Conservation (phyloP, 2,329 filamentous ascomycete species). For the Paecilomyces sp. region DNA sequence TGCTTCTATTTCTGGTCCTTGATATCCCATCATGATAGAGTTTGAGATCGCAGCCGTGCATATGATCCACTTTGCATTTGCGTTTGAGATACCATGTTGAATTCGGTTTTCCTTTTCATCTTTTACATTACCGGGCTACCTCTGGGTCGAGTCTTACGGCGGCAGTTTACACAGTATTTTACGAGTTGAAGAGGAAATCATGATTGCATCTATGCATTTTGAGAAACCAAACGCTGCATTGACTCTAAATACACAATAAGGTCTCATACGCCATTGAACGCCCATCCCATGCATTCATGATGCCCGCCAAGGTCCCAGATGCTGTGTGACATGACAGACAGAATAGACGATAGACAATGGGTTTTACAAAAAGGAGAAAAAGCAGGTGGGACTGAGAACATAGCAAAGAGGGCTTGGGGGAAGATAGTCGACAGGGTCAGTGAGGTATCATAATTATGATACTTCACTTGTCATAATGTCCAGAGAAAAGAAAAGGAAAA, state of each 20-base stretch:
- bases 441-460: slow-evolving; percentile 1
- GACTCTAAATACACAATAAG: slow-evolving; percentile 5
- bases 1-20: neutral
- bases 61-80: neutral
- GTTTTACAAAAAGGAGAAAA: slow-evolving; percentile 1
- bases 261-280: slow-evolving; percentile 26
- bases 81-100: neutral
- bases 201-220: neutral
- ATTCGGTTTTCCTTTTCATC: neutral
- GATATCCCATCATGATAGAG: neutral
- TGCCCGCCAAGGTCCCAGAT: slow-evolving; percentile 10
- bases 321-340: slow-evolving; percentile 19
- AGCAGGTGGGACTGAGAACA: slow-evolving; percentile 7
- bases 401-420: slow-evolving; percentile 4
- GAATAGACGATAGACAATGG: slow-evolving; percentile 15
- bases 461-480: neutral
- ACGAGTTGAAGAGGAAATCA: neutral
- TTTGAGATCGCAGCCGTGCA: neutral
- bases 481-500: slow-evolving; percentile 5
- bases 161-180: neutral
- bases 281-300: slow-evolving; percentile 31
- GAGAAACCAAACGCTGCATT: slow-evolving; percentile 4
- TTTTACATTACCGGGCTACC: neutral
- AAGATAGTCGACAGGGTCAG: slow-evolving; percentile 4
- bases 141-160: neutral